Percentiles rank a stretch among this genome's conserved stretches.
phyloP scores from a whole-genome alignment of 2,329 filamentous ascomycete species.

The Trichoderma guizhouense region DNA sequence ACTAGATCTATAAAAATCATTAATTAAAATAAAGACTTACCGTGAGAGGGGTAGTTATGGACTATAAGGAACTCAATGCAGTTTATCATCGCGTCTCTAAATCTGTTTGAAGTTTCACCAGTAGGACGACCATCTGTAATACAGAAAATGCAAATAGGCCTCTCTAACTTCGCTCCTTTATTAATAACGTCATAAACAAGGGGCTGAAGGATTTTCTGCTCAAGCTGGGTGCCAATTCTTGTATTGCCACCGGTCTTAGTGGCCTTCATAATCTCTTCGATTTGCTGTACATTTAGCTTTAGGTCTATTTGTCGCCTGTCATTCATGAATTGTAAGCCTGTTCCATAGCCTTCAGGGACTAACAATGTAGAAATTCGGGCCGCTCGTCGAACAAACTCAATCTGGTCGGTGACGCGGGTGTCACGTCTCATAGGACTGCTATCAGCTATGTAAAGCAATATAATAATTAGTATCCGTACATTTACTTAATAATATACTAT shows the following conservation, averaged over 20 bases:
- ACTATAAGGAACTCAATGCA: neutral
- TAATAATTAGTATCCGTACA: neutral
- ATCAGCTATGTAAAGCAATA: neutral
- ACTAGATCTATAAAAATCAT: no score
- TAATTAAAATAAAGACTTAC: neutral
- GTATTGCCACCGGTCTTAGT: neutral
- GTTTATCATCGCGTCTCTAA: neutral
- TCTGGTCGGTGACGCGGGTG: neutral
- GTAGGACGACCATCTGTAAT: conserved; percentile 3
- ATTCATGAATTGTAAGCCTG: conserved; percentile 13
- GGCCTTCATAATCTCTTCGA: neutral
- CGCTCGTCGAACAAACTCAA: neutral
- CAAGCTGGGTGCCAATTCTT: neutral
- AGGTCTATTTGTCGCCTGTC: neutral
- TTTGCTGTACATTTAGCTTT: neutral
- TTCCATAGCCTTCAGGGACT: neutral
- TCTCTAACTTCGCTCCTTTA: neutral
- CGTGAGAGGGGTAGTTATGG: neutral
- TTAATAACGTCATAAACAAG: conserved; percentile 11
- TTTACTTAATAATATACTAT: neutral
- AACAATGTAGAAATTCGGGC: conserved; percentile 2
- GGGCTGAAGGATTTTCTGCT: conserved; percentile 3
- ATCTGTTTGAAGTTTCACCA: neutral
- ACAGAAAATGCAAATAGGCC: conserved; percentile 9
- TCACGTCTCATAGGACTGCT: neutral